Evolutionary conservation across 805 yeast genomes (phyloP).

Genomic region (Metschnikowia borealis): DNA sequence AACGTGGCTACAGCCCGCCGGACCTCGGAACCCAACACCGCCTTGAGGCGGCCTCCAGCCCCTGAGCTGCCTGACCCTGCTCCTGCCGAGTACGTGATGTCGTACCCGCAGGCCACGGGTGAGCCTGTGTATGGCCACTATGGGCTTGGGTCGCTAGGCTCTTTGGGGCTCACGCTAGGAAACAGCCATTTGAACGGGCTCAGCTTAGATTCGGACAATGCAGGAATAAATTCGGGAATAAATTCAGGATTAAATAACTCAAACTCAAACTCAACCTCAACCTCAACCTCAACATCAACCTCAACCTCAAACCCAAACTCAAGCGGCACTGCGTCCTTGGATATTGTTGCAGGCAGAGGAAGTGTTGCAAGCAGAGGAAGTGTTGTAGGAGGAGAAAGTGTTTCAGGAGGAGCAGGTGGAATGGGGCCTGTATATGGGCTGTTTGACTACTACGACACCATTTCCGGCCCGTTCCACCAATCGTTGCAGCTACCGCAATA

Average conservation of each 20-base stretch:
- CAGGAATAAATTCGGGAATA: too few species aligned
- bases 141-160: neutral
- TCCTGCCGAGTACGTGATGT: neutral
- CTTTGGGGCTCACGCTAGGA: too few species aligned
- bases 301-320: too few species aligned
- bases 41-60: neutral
- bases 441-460: neutral
- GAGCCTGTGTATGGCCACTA: neutral
- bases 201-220: neutral
- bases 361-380: too few species aligned
- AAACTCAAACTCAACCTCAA: too few species aligned
- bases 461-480: neutral
- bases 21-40: neutral
- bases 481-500: slow-evolving; percentile 1
- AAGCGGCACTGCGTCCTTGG: too few species aligned
- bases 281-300: too few species aligned
- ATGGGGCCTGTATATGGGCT: too few species aligned
- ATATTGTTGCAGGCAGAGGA: too few species aligned
- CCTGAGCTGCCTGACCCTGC: neutral
- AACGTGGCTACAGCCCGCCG: neutral
- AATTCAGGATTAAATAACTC: too few species aligned
- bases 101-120: neutral
- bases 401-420: too few species aligned
- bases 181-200: neutral
- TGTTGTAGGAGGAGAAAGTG: too few species aligned